A percentile compares a stretch with the other conserved stretches of the same genome.
phyloP scores from a whole-genome alignment of 2,329 filamentous ascomycete genomes.

The Calonectria honghensis region DNA sequence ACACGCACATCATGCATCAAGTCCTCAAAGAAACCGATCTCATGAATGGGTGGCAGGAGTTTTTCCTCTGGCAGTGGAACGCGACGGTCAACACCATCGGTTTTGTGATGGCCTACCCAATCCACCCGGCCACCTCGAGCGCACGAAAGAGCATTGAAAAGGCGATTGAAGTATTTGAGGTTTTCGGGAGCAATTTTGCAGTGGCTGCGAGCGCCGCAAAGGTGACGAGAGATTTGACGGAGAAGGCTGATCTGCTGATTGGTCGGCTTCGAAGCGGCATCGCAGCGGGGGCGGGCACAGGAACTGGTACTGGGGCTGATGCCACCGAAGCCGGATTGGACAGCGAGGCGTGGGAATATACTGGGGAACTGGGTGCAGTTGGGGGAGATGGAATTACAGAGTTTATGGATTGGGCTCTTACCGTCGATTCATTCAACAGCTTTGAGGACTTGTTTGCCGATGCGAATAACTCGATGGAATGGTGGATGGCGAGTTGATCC shows the following conservation, averaged over 20 bases:
- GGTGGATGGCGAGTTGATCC: slow-evolving; percentile 30
- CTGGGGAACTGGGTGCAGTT: background rate
- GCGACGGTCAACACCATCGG: slow-evolving; percentile 58
- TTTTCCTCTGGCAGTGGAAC: slow-evolving; percentile 57
- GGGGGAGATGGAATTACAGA: slow-evolving; percentile 44
- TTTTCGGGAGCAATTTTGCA: slow-evolving; percentile 63
- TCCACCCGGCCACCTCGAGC: slow-evolving; percentile 49
- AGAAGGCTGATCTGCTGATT: slow-evolving; percentile 49
- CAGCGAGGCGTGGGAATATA: background rate
- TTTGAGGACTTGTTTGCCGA: slow-evolving; percentile 52
- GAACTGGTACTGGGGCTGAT: background rate
- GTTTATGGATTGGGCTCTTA: slow-evolving; percentile 56
- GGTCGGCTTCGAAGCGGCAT: slow-evolving; percentile 37
- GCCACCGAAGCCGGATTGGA: background rate
- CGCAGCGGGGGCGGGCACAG: slow-evolving; percentile 19
- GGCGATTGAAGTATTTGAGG: slow-evolving; percentile 62
- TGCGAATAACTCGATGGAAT: slow-evolving; percentile 37
- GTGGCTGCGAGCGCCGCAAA: slow-evolving; percentile 61
- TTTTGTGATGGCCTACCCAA: slow-evolving; percentile 58
- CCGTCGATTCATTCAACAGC: slow-evolving; percentile 53
- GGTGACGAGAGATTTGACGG: slow-evolving; percentile 57
- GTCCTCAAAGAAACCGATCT: slow-evolving; percentile 50
- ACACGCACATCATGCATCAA: slow-evolving; percentile 53
- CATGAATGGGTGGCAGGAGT: slow-evolving; percentile 55
- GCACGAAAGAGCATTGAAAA: slow-evolving; percentile 58